phyloP scores from a whole-genome alignment of 768 basidiomycete genomes.

The Paxillus involutus region DNA sequence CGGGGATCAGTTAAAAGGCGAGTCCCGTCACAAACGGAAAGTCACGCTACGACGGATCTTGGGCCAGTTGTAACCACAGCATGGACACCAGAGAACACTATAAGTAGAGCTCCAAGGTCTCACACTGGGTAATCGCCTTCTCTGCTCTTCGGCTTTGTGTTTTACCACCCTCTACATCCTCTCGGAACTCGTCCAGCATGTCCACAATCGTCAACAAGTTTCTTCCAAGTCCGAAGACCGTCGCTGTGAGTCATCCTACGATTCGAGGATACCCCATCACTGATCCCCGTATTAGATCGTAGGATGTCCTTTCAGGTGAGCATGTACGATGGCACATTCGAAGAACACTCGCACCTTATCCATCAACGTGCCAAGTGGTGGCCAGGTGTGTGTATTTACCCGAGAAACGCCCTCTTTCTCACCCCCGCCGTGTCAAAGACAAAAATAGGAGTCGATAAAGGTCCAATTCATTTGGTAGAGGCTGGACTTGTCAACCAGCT shows the following conservation, averaged over 20 bases:
- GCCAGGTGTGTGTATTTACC: conserved; percentile 25
- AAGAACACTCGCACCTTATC: neutral
- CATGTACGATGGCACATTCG: conserved; percentile 2
- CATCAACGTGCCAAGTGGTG: conserved; percentile 24
- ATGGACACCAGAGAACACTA: neutral
- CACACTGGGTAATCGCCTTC: conserved; percentile 1
- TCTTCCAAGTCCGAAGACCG: conserved; percentile 63
- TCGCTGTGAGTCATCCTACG: conserved; percentile 61
- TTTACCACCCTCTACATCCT: neutral
- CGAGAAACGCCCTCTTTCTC: conserved; percentile 9
- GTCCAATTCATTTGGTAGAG: conserved; percentile 85
- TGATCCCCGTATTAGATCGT: conserved; percentile 60
- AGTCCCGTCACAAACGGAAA: no score
- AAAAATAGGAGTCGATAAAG: conserved; percentile 79
- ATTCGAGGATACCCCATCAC: neutral
- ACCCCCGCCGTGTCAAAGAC: conserved; percentile 43
- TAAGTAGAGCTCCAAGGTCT: neutral
- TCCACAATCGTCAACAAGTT: conserved; percentile 25
- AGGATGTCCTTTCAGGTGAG: conserved; percentile 93
- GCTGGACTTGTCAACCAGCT: conserved; percentile 83
- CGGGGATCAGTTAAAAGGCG: no score
- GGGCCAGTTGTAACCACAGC: no score
- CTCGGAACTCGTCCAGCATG: conserved; percentile 15
- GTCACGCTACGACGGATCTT: no score
- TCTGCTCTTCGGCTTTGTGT: neutral